Base-by-base conservation (phyloP, 2,329 filamentous ascomycete genomes). In the Neofusicoccum laricinum region DNA sequence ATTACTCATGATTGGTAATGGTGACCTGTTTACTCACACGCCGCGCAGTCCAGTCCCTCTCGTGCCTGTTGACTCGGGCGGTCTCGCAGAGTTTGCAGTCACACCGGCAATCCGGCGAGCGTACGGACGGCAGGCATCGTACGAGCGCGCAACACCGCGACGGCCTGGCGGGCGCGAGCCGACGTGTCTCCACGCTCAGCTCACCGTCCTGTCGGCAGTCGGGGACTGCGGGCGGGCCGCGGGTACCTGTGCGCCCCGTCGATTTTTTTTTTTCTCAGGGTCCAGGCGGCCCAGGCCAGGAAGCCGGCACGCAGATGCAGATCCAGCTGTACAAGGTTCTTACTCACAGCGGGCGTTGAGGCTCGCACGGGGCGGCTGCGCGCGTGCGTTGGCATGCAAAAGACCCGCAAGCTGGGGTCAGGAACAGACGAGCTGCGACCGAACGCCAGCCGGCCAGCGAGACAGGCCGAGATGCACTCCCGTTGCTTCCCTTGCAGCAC, bases 321-420 rank as follows among this genome's bases (percentile, higher is more conserved):
- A 59, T 59, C 40, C n/a, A 46, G 55, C 55, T 46, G 25, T 34
- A 58, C 53, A 59, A 45, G 55, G 55, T 59, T 59, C 55, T 59
- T 36, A 59, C 55, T 25, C 38, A 21, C 38, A 36, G 41, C 40
- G 25, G 40, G 25, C 53, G 53, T 46, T 59, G 55, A 46, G 55
- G n/a, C 55, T 59, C 55, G 55, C 41, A 21, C 55, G 40, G 55
- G 4, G 25, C 30, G 25, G 55, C 41, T 59, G 55, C 30, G 38
- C 40, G 53, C 53, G 53, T 58, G 53, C n/a, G 55, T 30, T 59
- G 55, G 55, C 55, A 59, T 46, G 55, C n/a, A 46, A 46, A 30
- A 21, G 55, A 32, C 40, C 55, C 41, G 40, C 40, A 46, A 17
- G n/a, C 17, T 12, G 30, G 55, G 55, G 11, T 59, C 55, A 59